A percentile compares a stretch with the other conserved stretches of the same genome.
Conservation (phyloP, 2,329 filamentous ascomycete species). For the Ceratocystis smalleyi region DNA sequence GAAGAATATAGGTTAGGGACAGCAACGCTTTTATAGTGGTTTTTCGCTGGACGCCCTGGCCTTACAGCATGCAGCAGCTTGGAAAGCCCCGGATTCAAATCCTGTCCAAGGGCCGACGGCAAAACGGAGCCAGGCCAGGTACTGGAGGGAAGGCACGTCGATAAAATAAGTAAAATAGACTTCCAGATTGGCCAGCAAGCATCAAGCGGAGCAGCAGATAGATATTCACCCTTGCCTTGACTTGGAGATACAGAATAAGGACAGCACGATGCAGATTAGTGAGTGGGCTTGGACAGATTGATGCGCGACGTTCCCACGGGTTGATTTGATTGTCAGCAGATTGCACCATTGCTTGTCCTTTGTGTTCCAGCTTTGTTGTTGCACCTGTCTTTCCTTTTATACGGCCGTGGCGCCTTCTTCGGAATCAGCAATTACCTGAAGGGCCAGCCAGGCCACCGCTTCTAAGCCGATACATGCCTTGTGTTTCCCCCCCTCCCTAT, state of each 20-base stretch:
- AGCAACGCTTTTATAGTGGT: neutral
- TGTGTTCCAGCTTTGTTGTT: neutral
- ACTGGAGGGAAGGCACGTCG: neutral
- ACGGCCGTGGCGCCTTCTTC: neutral
- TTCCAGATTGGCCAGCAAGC: neutral
- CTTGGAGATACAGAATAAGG: neutral
- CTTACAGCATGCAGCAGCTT: neutral
- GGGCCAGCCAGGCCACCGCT: no score
- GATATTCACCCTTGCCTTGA: neutral
- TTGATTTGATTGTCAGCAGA: neutral
- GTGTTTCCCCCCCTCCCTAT: neutral
- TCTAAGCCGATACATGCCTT: constrained; percentile 1
- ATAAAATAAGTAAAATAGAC: constrained; percentile 3
- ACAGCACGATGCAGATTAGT: neutral
- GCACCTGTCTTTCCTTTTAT: neutral
- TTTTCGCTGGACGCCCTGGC: neutral
- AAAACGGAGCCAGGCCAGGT: neutral
- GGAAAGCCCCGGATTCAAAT: neutral
- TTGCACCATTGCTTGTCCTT: neutral
- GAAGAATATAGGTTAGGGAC: neutral
- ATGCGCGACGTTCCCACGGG: neutral
- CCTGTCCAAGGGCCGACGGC: neutral
- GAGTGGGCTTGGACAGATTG: neutral
- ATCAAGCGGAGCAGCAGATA: neutral
- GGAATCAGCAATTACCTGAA: neutral